Conservation (phyloP, 352 stramenopile genomes). For the Aphanomyces euteiches region DNA sequence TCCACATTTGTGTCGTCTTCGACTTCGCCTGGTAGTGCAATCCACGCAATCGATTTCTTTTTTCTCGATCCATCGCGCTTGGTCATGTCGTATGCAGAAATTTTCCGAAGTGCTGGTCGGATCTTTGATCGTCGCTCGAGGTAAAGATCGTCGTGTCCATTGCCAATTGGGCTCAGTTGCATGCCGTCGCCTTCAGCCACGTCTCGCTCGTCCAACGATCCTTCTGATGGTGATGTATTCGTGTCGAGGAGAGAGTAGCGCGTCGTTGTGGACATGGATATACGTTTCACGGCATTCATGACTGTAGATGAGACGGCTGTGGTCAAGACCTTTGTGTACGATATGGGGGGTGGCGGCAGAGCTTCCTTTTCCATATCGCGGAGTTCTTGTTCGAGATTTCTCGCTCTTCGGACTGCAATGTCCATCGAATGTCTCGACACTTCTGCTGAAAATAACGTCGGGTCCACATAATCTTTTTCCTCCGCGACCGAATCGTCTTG, state of each 20-base stretch:
- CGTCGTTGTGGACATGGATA: constrained; percentile 29
- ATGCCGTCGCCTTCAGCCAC: constrained; percentile 78
- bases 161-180: constrained; percentile 70
- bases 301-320: constrained; percentile 24
- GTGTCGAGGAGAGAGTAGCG: constrained; percentile 31
- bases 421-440: constrained; percentile 79
- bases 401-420: constrained; percentile 71
- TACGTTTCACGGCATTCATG: constrained; percentile 22
- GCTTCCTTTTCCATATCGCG: constrained; percentile 50
- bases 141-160: constrained; percentile 41
- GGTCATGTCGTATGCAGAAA: constrained; percentile 66
- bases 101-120: constrained; percentile 63
- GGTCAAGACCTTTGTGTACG: constrained; percentile 9
- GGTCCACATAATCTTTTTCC: constrained; percentile 62
- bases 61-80: constrained; percentile 41
- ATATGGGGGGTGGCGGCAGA: neutral
- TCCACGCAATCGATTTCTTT: constrained; percentile 62
- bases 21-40: constrained; percentile 70
- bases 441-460: constrained; percentile 75
- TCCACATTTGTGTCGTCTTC: constrained; percentile 61
- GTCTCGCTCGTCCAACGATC: constrained; percentile 45
- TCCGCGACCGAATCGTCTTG: neutral
- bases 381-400: constrained; percentile 64
- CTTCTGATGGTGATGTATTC: constrained; percentile 52
- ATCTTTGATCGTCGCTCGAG: constrained; percentile 49